These are phyloP conservation scores for Lachancea sp. DNA, from an alignment of 805 yeast genomes.

Conservation along the genomic window DNA sequence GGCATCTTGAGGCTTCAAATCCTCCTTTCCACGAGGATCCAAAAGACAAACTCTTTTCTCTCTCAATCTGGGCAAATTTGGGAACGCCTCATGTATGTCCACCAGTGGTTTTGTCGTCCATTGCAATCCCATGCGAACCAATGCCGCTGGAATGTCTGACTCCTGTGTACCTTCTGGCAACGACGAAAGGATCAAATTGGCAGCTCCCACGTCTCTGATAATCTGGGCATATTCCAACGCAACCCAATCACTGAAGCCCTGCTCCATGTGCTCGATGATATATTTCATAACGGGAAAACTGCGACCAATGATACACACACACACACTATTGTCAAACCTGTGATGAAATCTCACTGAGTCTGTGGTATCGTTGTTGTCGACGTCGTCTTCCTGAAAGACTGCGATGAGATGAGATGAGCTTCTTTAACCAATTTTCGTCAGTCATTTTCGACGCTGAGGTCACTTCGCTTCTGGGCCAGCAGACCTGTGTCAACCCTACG, in stretches of 20 bases:
- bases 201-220: slow-evolving; percentile 72
- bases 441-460: slow-evolving; percentile 2
- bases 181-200: slow-evolving; percentile 70
- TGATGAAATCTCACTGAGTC: too few species aligned
- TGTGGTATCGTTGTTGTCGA: neutral
- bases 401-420: neutral
- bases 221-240: slow-evolving; percentile 78
- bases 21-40: slow-evolving; percentile 80
- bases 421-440: neutral
- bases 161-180: slow-evolving; percentile 58
- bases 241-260: slow-evolving; percentile 96
- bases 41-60: slow-evolving; percentile 64
- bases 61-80: slow-evolving; percentile 40
- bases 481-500: slow-evolving; percentile 3
- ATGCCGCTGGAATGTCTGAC: slow-evolving; percentile 54
- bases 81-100: slow-evolving; percentile 34
- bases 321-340: neutral
- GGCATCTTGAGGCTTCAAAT: slow-evolving; percentile 65
- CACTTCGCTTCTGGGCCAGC: slow-evolving; percentile 2
- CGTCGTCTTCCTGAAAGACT: neutral
- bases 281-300: slow-evolving; percentile 58
- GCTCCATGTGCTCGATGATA: slow-evolving; percentile 96
- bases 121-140: slow-evolving; percentile 58
- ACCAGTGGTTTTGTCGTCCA: slow-evolving; percentile 77
- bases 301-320: neutral